Conservation (phyloP, 2,329 filamentous ascomycete genomes). For the Septoria linicola region DNA sequence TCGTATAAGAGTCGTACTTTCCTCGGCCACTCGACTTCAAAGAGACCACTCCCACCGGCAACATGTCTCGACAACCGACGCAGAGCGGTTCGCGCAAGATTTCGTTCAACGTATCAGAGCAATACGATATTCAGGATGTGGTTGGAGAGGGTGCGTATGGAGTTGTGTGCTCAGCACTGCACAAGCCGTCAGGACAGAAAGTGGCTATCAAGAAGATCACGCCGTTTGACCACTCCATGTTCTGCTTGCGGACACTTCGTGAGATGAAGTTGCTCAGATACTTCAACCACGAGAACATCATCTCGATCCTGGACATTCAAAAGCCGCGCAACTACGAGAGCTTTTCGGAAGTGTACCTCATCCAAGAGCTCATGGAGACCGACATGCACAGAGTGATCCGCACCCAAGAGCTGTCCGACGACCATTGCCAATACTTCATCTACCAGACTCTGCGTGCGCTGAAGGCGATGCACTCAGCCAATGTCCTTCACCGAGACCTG, state of each 20-base stretch:
- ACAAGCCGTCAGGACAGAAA: constrained; percentile 97
- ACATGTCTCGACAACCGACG: constrained; percentile 30
- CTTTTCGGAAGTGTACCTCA: constrained; percentile 97
- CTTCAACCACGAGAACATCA: constrained; percentile 99
- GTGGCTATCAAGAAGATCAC: constrained; percentile 99
- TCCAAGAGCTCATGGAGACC: constrained; percentile 99
- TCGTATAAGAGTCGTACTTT: not conserved
- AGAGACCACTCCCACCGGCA: constrained; percentile 10
- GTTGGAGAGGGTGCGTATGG: constrained; percentile 98
- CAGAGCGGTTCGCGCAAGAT: constrained; percentile 73
- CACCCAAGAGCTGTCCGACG: constrained; percentile 96
- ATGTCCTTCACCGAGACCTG: constrained; percentile 93
- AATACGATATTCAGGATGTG: constrained; percentile 99
- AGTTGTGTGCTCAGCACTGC: constrained; percentile 95
- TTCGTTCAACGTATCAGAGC: constrained; percentile 98
- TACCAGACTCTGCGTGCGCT: constrained; percentile 97
- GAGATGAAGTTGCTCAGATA: constrained; percentile 99
- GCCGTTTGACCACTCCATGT: constrained; percentile 76
- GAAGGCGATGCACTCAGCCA: constrained; percentile 99
- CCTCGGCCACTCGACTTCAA: not conserved
- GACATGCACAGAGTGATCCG: constrained; percentile 99
- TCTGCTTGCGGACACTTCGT: constrained; percentile 75
- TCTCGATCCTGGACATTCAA: constrained; percentile 98
- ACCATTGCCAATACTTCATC: constrained; percentile 99
- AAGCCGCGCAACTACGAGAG: constrained; percentile 94